These are phyloP conservation scores for Thelephora aurantiotincta DNA, from an alignment of 768 basidiomycete species.

Conservation along the genomic window DNA sequence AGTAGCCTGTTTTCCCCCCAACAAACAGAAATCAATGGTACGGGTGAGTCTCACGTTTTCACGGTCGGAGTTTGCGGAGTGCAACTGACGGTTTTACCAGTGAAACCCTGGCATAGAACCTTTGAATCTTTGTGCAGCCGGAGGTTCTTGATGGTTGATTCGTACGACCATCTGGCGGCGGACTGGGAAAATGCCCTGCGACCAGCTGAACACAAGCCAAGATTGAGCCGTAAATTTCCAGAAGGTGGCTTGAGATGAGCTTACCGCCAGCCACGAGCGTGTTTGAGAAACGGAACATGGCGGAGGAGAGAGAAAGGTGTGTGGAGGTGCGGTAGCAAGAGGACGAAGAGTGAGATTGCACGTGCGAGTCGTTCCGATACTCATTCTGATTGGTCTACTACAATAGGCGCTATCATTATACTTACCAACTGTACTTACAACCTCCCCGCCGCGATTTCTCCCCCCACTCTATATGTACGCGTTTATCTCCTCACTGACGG, in stretches of 20 bases:
- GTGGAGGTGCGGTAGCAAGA: not conserved
- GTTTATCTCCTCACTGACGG: constrained; percentile 3
- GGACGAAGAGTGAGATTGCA: too few relatives aligned
- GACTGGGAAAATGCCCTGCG: constrained; percentile 76
- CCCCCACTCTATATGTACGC: constrained; percentile 8
- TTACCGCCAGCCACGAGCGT: constrained; percentile 39
- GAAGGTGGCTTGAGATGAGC: constrained; percentile 4
- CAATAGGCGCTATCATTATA: constrained; percentile 1
- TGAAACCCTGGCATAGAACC: constrained; percentile 83
- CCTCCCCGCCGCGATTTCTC: constrained; percentile 5
- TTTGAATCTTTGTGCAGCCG: constrained; percentile 90
- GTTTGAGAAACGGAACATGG: constrained; percentile 50
- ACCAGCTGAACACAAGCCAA: constrained; percentile 28
- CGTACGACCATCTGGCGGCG: constrained; percentile 62
- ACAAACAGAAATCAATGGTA: not conserved
- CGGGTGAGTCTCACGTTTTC: not conserved
- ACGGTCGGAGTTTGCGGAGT: not conserved
- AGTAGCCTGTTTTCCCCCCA: constrained; percentile 51
- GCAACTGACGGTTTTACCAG: constrained; percentile 75
- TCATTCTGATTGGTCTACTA: constrained; percentile 3
- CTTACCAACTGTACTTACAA: constrained; percentile 8
- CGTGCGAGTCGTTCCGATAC: too few relatives aligned
- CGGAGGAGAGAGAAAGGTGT: constrained; percentile 4
- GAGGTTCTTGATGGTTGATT: constrained; percentile 82
- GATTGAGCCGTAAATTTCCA: not conserved